Conservation (phyloP, 345 rosid genomes). For the Sonneratia caseolaris region DNA sequence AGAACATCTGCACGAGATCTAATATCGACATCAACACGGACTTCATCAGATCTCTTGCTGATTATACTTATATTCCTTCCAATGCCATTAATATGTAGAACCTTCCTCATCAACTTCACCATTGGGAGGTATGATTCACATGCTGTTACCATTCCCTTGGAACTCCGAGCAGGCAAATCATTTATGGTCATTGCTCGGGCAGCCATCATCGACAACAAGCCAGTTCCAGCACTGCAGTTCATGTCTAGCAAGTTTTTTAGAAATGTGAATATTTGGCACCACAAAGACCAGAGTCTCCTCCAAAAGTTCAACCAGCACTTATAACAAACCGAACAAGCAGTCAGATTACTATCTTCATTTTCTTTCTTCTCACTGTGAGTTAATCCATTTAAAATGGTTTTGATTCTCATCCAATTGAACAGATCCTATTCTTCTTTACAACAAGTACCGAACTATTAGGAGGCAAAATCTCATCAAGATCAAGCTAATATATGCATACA, state of each 20-base stretch:
- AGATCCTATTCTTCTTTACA: no score
- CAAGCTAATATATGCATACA: no score
- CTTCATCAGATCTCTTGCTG: conserved; percentile 78
- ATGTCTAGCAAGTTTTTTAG: background rate
- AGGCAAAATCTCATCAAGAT: no score
- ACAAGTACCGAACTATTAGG: no score
- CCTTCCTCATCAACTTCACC: conserved; percentile 86
- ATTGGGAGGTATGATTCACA: conserved; percentile 92
- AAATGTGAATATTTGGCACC: background rate
- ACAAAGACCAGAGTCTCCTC: no score
- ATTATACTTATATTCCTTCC: conserved; percentile 41
- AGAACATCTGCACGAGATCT: conserved; percentile 67
- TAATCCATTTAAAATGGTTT: no score
- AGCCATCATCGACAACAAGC: conserved; percentile 92
- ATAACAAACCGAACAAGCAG: no score
- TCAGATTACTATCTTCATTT: no score
- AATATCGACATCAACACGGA: conserved; percentile 53
- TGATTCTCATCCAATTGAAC: no score
- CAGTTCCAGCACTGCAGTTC: conserved; percentile 81
- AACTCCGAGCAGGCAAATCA: conserved; percentile 9
- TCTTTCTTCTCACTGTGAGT: no score
- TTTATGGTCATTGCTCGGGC: conserved; percentile 46
- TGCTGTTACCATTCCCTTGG: conserved; percentile 53
- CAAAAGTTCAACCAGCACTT: no score
- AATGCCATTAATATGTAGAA: conserved; percentile 58